Evolutionary conservation across 108 stramenopile genomes (phyloP).

Genomic region (Licmophora abbreviata): DNA sequence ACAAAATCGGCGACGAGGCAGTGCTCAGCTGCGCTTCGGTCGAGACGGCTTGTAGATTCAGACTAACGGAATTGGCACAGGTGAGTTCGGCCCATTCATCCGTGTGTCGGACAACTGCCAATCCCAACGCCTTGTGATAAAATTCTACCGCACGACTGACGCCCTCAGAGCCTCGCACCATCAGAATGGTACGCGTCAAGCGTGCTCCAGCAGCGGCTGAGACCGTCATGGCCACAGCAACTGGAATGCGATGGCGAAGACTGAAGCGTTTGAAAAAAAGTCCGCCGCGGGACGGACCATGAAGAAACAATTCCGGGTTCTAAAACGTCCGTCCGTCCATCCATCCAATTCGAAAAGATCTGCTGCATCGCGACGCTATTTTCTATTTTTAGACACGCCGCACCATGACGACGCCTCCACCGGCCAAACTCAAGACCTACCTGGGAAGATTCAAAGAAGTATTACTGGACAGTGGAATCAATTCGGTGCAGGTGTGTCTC

Average conservation of each 20-base stretch:
- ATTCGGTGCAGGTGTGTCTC: not conserved
- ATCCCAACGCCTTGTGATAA: conserved; percentile 67
- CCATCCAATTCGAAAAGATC: no score
- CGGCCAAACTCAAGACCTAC: conserved; percentile 21
- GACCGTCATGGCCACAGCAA: no score
- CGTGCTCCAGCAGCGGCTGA: conserved; percentile 10
- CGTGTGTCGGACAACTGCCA: conserved; percentile 60
- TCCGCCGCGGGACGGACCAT: no score
- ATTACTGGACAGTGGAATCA: conserved; percentile 8
- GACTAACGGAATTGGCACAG: conserved; percentile 6
- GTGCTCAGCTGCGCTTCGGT: conserved; percentile 61
- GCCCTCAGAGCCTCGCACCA: conserved; percentile 76
- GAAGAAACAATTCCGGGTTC: no score
- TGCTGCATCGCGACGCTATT: no score
- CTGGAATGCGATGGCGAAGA: no score
- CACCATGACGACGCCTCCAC: no score
- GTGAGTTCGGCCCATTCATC: conserved; percentile 77
- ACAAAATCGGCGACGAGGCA: conserved; percentile 71
- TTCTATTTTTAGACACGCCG: no score
- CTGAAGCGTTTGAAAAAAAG: no score
- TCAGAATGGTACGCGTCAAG: conserved; percentile 61
- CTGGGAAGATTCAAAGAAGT: conserved; percentile 14
- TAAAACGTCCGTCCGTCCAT: no score
- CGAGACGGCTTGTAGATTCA: conserved; percentile 53
- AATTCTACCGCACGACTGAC: conserved; percentile 68